Base-by-base conservation (phyloP, 2,329 filamentous ascomycete genomes). In the Emmonsiellopsis sp. region DNA sequence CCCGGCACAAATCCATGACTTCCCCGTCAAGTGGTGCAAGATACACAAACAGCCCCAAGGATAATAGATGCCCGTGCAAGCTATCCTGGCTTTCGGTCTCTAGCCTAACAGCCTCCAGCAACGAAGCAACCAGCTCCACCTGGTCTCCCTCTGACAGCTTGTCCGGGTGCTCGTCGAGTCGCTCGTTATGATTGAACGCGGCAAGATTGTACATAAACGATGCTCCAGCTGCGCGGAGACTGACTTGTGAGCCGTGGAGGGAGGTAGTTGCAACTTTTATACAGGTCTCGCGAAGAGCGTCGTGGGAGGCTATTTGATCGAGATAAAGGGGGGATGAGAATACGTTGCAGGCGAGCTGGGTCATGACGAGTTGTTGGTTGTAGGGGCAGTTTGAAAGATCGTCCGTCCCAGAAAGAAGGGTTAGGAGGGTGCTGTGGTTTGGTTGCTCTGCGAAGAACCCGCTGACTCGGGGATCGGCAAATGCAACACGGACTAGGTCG, bases 131-230 rank as follows among this genome's bases (percentile, higher is more conserved):
- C 5, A 97, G 74, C 68, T 95, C 90, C 1, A 94, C 81, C 63
- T 93, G 86, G 55, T 87, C 83, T 2, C 77, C 80, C 39, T 88
- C 85, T 0, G 82, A 74, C 2, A 96, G 68, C 0, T 71, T 73
- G 46, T 86, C 80, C 2, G 49, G 70, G 0, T 77, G 71, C 10
- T 80, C 76, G 32, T 82, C 77, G 39, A 79, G 74, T 17, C 87
- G 79, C 31, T 80, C 73, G 46, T 80, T 81, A 61, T 86, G 85
- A 62, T 90, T 87, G 2, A 83, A 79, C 0, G 84, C 74, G 0
- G 88, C 80, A 0, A 97, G 70, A 60, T 97, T 96, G 74, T 90
- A 93, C 0, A 91, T 80, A 2, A 97, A 76, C 1, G 86, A 88
- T 0, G 91, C 84, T 0, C 91, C 88, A 1, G 90, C 87, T 2